Conservation (phyloP, 2,329 filamentous ascomycete species). For the Penicillium griseofulvum region DNA sequence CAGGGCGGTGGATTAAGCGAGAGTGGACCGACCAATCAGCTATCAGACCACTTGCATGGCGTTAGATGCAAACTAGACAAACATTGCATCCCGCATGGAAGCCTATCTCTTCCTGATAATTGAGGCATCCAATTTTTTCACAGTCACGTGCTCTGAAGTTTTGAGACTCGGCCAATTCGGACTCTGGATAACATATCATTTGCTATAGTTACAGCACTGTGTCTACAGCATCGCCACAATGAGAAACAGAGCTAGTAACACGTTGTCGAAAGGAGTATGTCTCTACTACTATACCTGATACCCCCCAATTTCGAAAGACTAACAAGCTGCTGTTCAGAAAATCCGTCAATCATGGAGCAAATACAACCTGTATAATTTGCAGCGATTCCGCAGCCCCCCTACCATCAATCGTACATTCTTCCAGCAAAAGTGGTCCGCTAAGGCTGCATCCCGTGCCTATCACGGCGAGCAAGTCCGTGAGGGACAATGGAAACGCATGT, state of each 20-base stretch:
- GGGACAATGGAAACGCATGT: slow-evolving; percentile 91
- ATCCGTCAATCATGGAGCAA: slow-evolving; percentile 96
- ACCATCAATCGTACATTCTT: slow-evolving; percentile 69
- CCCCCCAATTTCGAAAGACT: background rate
- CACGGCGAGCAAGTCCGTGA: slow-evolving; percentile 95
- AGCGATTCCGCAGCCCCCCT: slow-evolving; percentile 50
- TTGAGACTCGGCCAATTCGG: slow-evolving; percentile 26
- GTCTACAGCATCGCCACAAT: slow-evolving; percentile 33
- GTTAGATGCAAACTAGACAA: background rate
- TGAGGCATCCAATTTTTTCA: slow-evolving; percentile 1
- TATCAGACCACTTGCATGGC: background rate
- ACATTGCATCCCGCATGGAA: background rate
- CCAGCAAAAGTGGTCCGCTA: slow-evolving; percentile 97
- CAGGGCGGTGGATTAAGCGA: slow-evolving; percentile 35
- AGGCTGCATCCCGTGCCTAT: slow-evolving; percentile 78
- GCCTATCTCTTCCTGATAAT: slow-evolving; percentile 7
- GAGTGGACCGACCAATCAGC: slow-evolving; percentile 15
- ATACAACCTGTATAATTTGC: slow-evolving; percentile 90
- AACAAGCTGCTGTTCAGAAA: slow-evolving; percentile 59
- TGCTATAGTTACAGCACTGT: slow-evolving; percentile 12
- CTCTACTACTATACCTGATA: background rate
- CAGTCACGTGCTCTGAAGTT: slow-evolving; percentile 33
- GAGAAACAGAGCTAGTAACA: slow-evolving; percentile 46
- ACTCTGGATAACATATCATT: slow-evolving; percentile 10
- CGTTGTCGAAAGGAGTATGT: slow-evolving; percentile 42